Conservation (phyloP, 1,284 basidiomycete species). For the Moesziomyces sp. region DNA sequence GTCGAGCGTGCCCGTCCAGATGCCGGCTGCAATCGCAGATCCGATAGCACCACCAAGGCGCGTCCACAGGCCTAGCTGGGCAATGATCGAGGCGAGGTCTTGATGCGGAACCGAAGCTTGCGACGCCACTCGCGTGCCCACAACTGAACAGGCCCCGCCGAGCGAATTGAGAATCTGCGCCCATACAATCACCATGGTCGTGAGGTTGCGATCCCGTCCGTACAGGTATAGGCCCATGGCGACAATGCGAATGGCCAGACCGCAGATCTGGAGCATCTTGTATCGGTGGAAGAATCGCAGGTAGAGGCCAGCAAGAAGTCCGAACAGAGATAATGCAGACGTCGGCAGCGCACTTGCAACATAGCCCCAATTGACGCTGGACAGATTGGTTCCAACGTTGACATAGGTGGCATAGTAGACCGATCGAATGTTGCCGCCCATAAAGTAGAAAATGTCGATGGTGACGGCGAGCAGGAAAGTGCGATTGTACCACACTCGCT, state of each 20-base stretch:
- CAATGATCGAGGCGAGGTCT: conserved; percentile 68
- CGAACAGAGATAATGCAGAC: conserved; percentile 22
- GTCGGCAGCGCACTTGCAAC: conserved; percentile 5
- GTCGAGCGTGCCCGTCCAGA: conserved; percentile 66
- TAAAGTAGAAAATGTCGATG: conserved; percentile 69
- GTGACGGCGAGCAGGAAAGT: conserved; percentile 55
- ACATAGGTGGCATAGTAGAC: conserved; percentile 69
- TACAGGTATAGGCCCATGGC: conserved; percentile 32
- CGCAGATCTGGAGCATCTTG: conserved; percentile 66
- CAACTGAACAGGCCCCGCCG: conserved; percentile 61
- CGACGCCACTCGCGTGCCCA: conserved; percentile 67
- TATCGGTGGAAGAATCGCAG: conserved; percentile 69
- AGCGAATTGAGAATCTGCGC: conserved; percentile 63
- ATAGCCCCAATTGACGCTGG: background rate
- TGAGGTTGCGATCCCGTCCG: conserved; percentile 23
- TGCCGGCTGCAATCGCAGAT: conserved; percentile 62
- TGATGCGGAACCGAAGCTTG: conserved; percentile 68
- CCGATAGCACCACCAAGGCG: conserved; percentile 69
- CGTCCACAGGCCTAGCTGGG: conserved; percentile 68
- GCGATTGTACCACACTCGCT: conserved; percentile 68
- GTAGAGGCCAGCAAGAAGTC: conserved; percentile 69
- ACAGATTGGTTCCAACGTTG: conserved; percentile 65
- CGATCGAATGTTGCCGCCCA: conserved; percentile 65
- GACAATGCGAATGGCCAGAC: conserved; percentile 25
- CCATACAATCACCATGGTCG: conserved; percentile 21